Evolutionary conservation across 2,329 filamentous ascomycete genomes (phyloP).

Genomic region (Elsinoe ampelina): DNA sequence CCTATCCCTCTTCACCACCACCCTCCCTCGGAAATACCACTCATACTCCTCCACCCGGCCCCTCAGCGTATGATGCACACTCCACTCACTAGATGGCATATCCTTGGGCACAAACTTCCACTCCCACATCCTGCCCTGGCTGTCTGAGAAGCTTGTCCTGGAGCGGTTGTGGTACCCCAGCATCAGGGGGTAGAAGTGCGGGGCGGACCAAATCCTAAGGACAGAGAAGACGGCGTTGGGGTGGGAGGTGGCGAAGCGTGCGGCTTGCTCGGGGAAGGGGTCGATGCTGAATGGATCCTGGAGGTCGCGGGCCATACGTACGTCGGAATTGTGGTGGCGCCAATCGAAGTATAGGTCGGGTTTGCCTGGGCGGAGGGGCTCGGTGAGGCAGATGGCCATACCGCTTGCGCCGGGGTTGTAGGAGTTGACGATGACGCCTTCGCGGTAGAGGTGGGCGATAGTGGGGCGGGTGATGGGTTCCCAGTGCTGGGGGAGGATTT

Average conservation of each 20-base stretch:
- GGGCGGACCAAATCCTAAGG: constrained; percentile 39
- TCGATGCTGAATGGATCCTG: constrained; percentile 28
- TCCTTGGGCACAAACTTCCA: constrained; percentile 44
- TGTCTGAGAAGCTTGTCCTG: constrained; percentile 34
- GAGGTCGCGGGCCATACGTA: constrained; percentile 23
- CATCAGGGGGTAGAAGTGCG: constrained; percentile 44
- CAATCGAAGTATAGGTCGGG: constrained; percentile 40
- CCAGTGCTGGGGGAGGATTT: constrained; percentile 19
- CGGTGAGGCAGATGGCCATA: constrained; percentile 30
- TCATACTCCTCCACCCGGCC: constrained; percentile 26
- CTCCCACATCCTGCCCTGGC: constrained; percentile 35
- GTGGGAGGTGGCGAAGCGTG: constrained; percentile 22
- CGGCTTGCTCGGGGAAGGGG: constrained; percentile 27
- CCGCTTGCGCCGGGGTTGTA: constrained; percentile 27
- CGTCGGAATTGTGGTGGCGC: constrained; percentile 20
- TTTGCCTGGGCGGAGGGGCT: constrained; percentile 26
- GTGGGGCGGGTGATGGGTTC: constrained; percentile 30
- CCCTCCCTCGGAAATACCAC: constrained; percentile 29
- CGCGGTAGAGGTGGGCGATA: constrained; percentile 38
- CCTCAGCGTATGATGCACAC: constrained; percentile 33
- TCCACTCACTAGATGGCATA: constrained; percentile 36
- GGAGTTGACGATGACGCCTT: constrained; percentile 34
- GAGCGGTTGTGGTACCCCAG: constrained; percentile 31
- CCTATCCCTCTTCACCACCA: constrained; percentile 35
- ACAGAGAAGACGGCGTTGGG: constrained; percentile 33